Evolutionary conservation across 345 rosid genomes (phyloP).

Genomic region (Hibiscus tridactylites): DNA sequence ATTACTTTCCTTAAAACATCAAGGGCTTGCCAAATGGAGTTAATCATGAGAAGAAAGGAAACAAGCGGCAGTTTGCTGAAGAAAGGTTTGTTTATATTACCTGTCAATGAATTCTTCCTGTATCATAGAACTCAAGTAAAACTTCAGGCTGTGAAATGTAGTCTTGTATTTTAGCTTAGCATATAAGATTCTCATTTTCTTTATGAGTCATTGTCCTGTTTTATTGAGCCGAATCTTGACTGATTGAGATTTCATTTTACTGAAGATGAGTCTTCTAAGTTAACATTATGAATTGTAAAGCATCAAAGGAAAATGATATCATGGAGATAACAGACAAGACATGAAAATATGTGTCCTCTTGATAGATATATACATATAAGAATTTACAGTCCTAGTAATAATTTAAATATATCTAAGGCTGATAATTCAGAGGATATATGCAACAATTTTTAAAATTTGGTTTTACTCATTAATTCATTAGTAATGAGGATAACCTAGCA

Average conservation of each 20-base stretch:
- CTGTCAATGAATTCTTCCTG: neutral
- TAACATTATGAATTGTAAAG: neutral
- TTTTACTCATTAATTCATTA: neutral
- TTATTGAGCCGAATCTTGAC: neutral
- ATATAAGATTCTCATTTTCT: neutral
- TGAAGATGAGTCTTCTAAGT: neutral
- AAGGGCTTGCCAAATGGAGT: constrained; percentile 86
- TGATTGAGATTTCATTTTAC: neutral
- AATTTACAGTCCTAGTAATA: neutral
- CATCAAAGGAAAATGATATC: neutral
- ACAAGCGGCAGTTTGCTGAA: constrained; percentile 60
- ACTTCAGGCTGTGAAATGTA: neutral
- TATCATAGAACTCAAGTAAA: neutral
- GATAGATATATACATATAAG: neutral
- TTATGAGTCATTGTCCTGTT: neutral
- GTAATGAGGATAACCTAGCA: neutral
- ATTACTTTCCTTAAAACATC: constrained; percentile 16
- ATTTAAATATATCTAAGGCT: neutral
- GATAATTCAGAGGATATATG: neutral
- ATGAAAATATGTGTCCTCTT: neutral
- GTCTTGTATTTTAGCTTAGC: neutral
- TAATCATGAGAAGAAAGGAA: constrained; percentile 72
- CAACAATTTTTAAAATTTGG: neutral
- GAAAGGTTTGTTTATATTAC: constrained; percentile 44
- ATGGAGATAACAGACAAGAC: neutral